Evolutionary conservation across 495 filamentous ascomycete species (phyloP).

Genomic region (Xylaria grammica): DNA sequence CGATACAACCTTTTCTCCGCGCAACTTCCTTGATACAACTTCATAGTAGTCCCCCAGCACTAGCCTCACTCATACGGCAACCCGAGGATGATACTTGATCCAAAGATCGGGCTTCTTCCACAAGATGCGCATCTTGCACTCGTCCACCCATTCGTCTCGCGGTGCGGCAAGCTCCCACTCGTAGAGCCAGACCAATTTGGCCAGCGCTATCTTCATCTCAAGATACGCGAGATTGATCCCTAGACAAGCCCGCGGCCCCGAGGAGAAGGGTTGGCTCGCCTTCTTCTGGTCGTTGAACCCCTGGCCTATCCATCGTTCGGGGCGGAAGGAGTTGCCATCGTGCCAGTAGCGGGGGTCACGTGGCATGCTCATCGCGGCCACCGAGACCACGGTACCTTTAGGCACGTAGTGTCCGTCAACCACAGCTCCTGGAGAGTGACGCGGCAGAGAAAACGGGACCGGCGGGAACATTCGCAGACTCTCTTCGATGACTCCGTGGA

Average conservation of each 20-base stretch:
- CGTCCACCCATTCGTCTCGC: constrained; percentile 34
- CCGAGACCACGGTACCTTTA: constrained; percentile 39
- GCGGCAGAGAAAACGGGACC: constrained; percentile 25
- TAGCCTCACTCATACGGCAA: neutral
- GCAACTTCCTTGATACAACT: too few relatives aligned
- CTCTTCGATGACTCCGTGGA: constrained; percentile 46
- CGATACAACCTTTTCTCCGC: neutral
- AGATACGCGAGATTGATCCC: constrained; percentile 40
- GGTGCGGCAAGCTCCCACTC: constrained; percentile 43
- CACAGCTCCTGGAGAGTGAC: constrained; percentile 28
- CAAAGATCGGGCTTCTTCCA: constrained; percentile 42
- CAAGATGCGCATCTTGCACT: constrained; percentile 32
- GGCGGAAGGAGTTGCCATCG: constrained; percentile 29
- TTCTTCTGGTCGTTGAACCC: constrained; percentile 40
- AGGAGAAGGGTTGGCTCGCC: constrained; percentile 33
- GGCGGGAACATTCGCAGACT: constrained; percentile 39
- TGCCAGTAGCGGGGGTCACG: constrained; percentile 35
- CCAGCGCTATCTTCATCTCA: constrained; percentile 39
- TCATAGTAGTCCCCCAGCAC: neutral
- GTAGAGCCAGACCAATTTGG: constrained; percentile 42
- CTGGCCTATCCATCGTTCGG: constrained; percentile 37
- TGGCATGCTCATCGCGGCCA: constrained; percentile 24
- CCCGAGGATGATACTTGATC: constrained; percentile 26
- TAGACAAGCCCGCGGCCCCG: constrained; percentile 32
- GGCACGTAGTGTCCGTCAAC: constrained; percentile 35